Evolutionary conservation across 2,329 filamentous ascomycete species (phyloP), one percentile per base, ranked within the genome.

Genomic region (Colletotrichum orbiculare): DNA sequence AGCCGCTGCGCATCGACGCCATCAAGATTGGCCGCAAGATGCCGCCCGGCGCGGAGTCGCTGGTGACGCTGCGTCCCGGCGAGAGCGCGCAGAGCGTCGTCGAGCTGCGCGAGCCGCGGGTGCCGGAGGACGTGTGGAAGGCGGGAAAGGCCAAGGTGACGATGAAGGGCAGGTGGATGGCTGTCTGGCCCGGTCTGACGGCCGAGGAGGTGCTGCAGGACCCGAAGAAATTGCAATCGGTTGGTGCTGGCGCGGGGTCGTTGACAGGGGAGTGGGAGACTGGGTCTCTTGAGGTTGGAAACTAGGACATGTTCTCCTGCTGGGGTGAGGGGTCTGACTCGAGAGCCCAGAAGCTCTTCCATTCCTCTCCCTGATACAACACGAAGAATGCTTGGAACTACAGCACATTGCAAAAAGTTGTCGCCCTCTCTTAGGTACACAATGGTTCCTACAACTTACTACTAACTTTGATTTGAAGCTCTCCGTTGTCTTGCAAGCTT

Each of bases 1-100:
- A 64, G 37, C 75, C 79, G 4, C 59, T 83, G 4, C 72, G 78
- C 6, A 71, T 79, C n/a, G 73, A 76, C 7, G 73, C 70, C n/a
- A 71, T 82, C 53, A 73, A 79, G 60, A 68, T 81, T 45, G 74
- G 76, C 41, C 73, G 81, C 8, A 71, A 76, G 52, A 78, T 79
- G 79, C 81, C 81, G 2, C 79, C 81, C 0, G 69, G 67, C 4
- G 70, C 70, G 9, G 79, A 81, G 6, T 73, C 73, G 2, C 72
- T 81, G 15, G 69, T 82, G 57, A 77, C 76, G 17, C 74, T 83
- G 45, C 73, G 67, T 17, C 72, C 79, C 6, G 78, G 79, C 1
- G 71, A 74, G 64, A 77, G 72, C 25, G 68, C 69, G 13, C 71
- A 72, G 61, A 73, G 73, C 33, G 75, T 77, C 42, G 61, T 81